A percentile compares a stretch with the other conserved stretches of the same genome.
phyloP scores from a whole-genome alignment of 176 grass and related monocot species.

The Elaeis guineensis region DNA sequence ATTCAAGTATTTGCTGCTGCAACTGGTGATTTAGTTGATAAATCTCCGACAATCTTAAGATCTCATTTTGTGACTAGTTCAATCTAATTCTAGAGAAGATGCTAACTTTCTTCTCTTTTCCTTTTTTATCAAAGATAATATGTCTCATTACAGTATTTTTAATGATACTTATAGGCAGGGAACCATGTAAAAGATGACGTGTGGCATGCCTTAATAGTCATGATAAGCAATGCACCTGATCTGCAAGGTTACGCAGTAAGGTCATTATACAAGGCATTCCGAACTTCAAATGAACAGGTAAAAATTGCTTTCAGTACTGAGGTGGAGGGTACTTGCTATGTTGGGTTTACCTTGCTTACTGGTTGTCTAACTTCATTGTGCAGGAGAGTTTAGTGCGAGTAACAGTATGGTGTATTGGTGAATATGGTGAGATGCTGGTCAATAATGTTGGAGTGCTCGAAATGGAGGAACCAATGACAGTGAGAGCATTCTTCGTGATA shows the following conservation, averaged over 20 bases:
- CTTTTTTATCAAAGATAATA: background rate
- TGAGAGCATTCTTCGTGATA: slow-evolving; percentile 30
- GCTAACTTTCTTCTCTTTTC: background rate
- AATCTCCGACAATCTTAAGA: too few relatives aligned
- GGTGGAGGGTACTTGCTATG: slow-evolving; percentile 6
- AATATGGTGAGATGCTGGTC: slow-evolving; percentile 99
- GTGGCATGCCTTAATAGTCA: slow-evolving; percentile 86
- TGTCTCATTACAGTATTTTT: background rate
- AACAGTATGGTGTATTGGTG: slow-evolving; percentile 93
- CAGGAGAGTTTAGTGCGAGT: slow-evolving; percentile 97
- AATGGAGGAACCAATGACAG: slow-evolving; percentile 72
- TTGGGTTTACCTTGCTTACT: slow-evolving; percentile 16
- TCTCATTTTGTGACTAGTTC: too few relatives aligned
- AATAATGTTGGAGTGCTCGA: slow-evolving; percentile 70
- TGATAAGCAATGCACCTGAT: slow-evolving; percentile 86
- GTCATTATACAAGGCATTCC: slow-evolving; percentile 66
- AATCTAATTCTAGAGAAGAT: too few relatives aligned
- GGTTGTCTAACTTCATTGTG: slow-evolving; percentile 30
- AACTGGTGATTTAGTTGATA: too few relatives aligned
- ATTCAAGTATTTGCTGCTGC: too few relatives aligned
- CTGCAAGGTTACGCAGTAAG: slow-evolving; percentile 99
- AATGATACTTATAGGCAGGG: slow-evolving; percentile 47
- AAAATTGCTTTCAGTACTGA: slow-evolving; percentile 19
- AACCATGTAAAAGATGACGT: slow-evolving; percentile 95
- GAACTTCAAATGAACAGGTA: slow-evolving; percentile 73